phyloP scores from a whole-genome alignment of 345 rosid species.

The Trapa incisa region DNA sequence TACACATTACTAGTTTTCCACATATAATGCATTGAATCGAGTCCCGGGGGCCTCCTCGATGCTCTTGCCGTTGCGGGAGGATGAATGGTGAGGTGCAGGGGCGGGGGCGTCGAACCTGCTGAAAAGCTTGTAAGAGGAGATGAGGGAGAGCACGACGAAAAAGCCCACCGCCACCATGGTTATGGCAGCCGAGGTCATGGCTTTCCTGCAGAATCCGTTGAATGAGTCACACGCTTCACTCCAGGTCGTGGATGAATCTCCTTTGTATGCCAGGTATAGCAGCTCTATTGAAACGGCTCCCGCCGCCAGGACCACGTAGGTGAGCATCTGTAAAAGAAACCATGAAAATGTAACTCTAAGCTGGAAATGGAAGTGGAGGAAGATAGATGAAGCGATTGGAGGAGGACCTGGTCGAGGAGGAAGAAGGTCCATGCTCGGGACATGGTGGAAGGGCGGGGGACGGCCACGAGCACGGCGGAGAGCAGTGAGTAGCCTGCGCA shows the following conservation, averaged over 20 bases:
- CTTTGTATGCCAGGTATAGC: constrained; percentile 54
- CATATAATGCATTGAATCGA: too few relatives aligned
- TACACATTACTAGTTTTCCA: too few relatives aligned
- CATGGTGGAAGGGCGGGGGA: constrained; percentile 65
- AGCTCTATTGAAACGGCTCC: constrained; percentile 63
- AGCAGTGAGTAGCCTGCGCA: constrained; percentile 94
- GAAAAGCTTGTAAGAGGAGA: constrained; percentile 78
- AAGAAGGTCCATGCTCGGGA: constrained; percentile 82
- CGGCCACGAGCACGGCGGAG: constrained; percentile 57
- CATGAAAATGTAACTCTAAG: too few relatives aligned
- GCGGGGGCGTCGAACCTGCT: constrained; percentile 56
- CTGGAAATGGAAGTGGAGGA: neutral
- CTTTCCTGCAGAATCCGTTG: constrained; percentile 58
- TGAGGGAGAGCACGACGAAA: constrained; percentile 41
- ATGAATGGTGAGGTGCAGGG: neutral
- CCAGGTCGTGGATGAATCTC: constrained; percentile 62
- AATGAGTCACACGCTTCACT: constrained; percentile 54
- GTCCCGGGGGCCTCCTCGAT: constrained; percentile 21
- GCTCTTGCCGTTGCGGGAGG: constrained; percentile 17
- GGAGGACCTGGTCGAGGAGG: constrained; percentile 64
- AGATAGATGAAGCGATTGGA: too few relatives aligned
- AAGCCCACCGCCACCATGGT: constrained; percentile 40
- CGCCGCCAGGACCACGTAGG: constrained; percentile 60
- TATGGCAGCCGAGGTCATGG: constrained; percentile 44
- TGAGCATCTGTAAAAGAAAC: constrained; percentile 27